These are phyloP conservation scores for Sporobolus alterniflorus DNA, from an alignment of 202 grass and related monocot species.

Conservation along the genomic window DNA sequence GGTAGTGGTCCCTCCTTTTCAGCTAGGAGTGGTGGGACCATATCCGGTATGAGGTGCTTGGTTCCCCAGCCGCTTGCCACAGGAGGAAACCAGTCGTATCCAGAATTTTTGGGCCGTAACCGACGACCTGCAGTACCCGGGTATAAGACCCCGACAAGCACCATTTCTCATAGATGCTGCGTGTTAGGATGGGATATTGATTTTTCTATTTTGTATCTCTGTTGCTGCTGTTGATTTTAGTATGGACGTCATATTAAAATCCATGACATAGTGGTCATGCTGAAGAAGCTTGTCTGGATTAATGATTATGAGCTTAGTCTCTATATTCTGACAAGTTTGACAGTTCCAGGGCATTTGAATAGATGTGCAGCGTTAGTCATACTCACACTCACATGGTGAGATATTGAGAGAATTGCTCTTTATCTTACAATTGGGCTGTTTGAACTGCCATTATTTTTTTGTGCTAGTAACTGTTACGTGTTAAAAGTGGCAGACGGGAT, in stretches of 20 bases:
- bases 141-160: too few species aligned
- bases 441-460: neutral
- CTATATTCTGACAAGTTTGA: neutral
- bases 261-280: neutral
- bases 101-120: too few species aligned
- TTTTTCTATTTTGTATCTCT: neutral
- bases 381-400: neutral
- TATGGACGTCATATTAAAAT: constrained; percentile 14
- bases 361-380: neutral
- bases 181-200: neutral
- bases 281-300: neutral
- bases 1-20: too few species aligned
- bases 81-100: too few species aligned
- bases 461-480: too few species aligned
- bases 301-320: neutral
- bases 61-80: too few species aligned
- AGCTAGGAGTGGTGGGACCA: too few species aligned
- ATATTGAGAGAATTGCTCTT: neutral
- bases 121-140: too few species aligned
- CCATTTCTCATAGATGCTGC: too few species aligned
- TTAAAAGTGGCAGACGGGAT: too few species aligned
- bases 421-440: neutral
- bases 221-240: neutral
- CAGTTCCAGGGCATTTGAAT: neutral
- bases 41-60: too few species aligned